Evolutionary conservation across 768 basidiomycete species (phyloP), one percentile per base, ranked within the genome.

Genomic region (Auricularia sp.): DNA sequence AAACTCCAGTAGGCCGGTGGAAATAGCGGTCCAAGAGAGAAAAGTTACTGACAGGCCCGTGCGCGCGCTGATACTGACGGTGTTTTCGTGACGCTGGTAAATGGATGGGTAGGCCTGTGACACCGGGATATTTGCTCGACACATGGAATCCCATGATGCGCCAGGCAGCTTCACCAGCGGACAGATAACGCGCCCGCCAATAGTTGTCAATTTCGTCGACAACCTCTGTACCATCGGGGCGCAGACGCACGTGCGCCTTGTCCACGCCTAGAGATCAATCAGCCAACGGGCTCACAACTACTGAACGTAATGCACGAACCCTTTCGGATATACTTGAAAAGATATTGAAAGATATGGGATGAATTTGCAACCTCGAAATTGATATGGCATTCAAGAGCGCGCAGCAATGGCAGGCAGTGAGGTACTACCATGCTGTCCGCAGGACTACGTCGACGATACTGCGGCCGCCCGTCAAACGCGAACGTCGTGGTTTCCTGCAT

Each of bases 171-270:
- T 80, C 75, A 7, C 70, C 71, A 1, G 75, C 73, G 3, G 75
- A 75, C 24, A 29, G 24, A 29, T 29, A 29, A 29, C 24, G 24
- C 24, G 24, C 24, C 24, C 24, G 24, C 24, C 73, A 73, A 33
- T 67, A 77, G 6, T 79, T 75, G 24, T 73, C 69, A 47, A 79
- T 76, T 59, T 79, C 76, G 62, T 78, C 71, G 7, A 75, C 51
- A 6, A 59, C 37, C 8, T 58, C 62, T 0, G 59, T 21, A 3
- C 63, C 39, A 61, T 70, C 66, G n/a, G 10, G 35, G 18, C 16
- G 35, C 3, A 70, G 21, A 18, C 63, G 62, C 29, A 67, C 69
- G 36, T 45, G 44, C 3, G 67, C 64, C 3, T 61, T 35, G 61
- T 71, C 69, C 21, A 69, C 70, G 3, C 68, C 71, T 71, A 62